Conservation (phyloP, 768 basidiomycete species). For the Podaxis mareebaensis region DNA sequence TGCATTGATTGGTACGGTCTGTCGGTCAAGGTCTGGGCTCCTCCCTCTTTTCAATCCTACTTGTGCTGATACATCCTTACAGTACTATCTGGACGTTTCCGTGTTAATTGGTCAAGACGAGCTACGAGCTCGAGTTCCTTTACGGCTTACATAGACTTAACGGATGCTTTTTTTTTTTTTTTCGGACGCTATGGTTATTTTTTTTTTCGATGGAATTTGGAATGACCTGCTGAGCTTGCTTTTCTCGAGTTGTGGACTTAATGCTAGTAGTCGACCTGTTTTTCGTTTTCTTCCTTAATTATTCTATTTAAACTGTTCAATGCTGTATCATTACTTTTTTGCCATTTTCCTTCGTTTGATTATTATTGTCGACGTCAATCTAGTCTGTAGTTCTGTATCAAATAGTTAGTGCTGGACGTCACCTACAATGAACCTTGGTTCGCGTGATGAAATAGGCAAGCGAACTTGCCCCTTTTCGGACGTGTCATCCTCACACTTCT, state of each 20-base stretch:
- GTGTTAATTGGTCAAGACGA: conserved; percentile 67
- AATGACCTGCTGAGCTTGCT: conserved; percentile 10
- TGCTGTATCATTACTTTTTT: conserved; percentile 14
- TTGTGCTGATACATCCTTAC: conserved; percentile 17
- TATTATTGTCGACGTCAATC: background rate
- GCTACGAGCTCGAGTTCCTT: conserved; percentile 59
- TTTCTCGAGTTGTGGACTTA: background rate
- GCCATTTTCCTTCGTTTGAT: background rate
- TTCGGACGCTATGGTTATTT: conserved; percentile 4
- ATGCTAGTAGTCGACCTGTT: background rate
- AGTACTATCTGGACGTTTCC: conserved; percentile 77
- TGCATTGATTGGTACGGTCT: conserved; percentile 68
- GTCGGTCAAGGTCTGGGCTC: conserved; percentile 58
- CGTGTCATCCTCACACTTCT: background rate
- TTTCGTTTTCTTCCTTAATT: background rate
- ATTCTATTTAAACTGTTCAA: background rate
- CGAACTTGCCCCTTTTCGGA: background rate
- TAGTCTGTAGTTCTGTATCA: conserved; percentile 17
- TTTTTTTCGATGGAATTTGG: background rate
- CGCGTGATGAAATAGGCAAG: background rate
- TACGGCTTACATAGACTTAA: conserved; percentile 48
- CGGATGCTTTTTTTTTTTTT: conserved; percentile 14
- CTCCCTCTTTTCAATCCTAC: conserved; percentile 9
- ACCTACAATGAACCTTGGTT: background rate
- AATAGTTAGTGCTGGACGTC: conserved; percentile 1